Evolutionary conservation across 192 early-diverging fungal genomes (phyloP).

Genomic region (Coemansia sp.): DNA sequence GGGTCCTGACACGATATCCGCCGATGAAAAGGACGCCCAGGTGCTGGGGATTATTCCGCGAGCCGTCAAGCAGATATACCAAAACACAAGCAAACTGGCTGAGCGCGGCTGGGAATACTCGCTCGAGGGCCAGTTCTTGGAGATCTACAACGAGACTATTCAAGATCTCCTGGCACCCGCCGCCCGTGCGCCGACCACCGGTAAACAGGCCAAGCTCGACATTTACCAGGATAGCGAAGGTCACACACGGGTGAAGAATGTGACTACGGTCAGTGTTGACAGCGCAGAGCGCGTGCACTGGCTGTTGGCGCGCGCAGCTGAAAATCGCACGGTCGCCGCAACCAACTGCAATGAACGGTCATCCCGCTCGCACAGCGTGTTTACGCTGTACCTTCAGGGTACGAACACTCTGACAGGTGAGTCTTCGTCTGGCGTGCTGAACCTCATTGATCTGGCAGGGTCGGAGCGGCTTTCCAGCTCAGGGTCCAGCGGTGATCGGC

Average conservation of each 20-base stretch:
- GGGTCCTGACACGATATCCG: conserved; percentile 53
- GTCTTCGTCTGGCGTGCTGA: conserved; percentile 71
- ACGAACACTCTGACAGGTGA: conserved; percentile 74
- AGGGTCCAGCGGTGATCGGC: conserved; percentile 81
- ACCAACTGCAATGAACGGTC: conserved; percentile 93
- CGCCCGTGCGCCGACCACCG: conserved; percentile 19
- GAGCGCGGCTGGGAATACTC: conserved; percentile 85
- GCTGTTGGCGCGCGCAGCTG: conserved; percentile 70
- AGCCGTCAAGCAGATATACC: conserved; percentile 88
- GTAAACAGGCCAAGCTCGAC: conserved; percentile 70
- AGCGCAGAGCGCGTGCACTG: conserved; percentile 70
- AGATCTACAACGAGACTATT: conserved; percentile 95
- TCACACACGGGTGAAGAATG: conserved; percentile 77
- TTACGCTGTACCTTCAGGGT: conserved; percentile 79
- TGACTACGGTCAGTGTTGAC: conserved; percentile 67
- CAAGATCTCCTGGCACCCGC: conserved; percentile 71
- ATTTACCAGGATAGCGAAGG: conserved; percentile 78
- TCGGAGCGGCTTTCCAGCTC: conserved; percentile 82
- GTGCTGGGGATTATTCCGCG: conserved; percentile 90
- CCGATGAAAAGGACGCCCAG: conserved; percentile 23
- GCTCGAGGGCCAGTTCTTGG: conserved; percentile 86
- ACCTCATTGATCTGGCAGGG: conserved; percentile 94
- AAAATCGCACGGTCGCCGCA: conserved; percentile 86
- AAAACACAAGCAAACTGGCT: conserved; percentile 64
- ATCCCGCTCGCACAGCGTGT: conserved; percentile 91